Evolutionary conservation across 805 yeast species (phyloP), one percentile per base, ranked within the genome.

Genomic region (Ogataea pini): DNA sequence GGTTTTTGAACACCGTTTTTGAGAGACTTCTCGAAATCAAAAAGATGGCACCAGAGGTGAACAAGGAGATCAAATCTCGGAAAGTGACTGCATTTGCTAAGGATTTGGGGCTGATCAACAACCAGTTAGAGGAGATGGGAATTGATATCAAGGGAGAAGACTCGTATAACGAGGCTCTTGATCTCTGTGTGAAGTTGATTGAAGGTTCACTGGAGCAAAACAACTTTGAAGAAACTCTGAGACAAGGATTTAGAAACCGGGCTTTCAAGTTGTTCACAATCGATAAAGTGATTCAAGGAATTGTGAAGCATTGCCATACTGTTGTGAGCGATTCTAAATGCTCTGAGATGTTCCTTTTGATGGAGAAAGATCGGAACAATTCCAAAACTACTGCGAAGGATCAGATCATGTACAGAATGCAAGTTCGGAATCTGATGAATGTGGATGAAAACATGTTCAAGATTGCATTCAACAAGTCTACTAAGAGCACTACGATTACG

Each of bases 251-350:
- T 72, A 80, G 94, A 61, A 94, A 92, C 70, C 85, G 84, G 52
- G 99, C 98, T 0, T 94, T 87, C 72, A 89, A 89, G 65, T 70
- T 94, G 48, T 92, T 90, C 71, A 92, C 98, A 1, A 78, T 94
- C 52, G 97, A 94, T 66, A 94, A 91, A 70, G 96, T 91, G 20
- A 80, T 90, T 17, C 96, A 89, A 61, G 79, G 87, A 9, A 65
- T 86, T 31, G 83, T 84, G 49, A 94, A 94, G 67, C 96, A 94
- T 65, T 81, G 90, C 67, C 97, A 94, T 60, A 73, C 87, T 3
- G 80, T 92, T 55, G 77, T 92, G 32, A 77, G 89, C 8, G 98
- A 94, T 65, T 66, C 78, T 6, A 86, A 83, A 60, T 82, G 94
- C 18, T 79, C 95, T 5, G 96, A 89, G 54, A 84, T 91, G 66